Evolutionary conservation across 768 basidiomycete species (phyloP).

Genomic region (Coprinopsis sp.): DNA sequence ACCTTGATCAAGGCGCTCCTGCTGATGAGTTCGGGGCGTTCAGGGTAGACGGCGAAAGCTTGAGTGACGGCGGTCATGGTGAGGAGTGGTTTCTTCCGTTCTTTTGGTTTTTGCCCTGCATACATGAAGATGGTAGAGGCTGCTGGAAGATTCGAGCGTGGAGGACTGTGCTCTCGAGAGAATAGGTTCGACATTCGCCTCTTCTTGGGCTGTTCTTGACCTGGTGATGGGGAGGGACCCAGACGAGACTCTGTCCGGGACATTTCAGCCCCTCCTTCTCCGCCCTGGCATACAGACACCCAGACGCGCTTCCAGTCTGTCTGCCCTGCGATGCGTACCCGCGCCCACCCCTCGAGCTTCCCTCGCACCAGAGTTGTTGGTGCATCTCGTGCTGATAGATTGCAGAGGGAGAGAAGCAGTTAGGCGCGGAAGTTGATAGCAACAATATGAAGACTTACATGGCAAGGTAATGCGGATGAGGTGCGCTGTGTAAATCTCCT

Average conservation of each 20-base stretch:
- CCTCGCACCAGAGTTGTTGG: conserved; percentile 64
- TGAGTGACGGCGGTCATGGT: conserved; percentile 70
- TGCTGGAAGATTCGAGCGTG: conserved; percentile 22
- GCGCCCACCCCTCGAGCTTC: conserved; percentile 87
- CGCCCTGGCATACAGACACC: conserved; percentile 63
- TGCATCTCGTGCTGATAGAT: conserved; percentile 39
- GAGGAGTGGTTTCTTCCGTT: conserved; percentile 67
- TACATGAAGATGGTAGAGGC: conserved; percentile 54
- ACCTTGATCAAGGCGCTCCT: conserved; percentile 89
- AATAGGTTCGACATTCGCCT: conserved; percentile 72
- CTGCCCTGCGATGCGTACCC: conserved; percentile 90
- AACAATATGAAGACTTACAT: conserved; percentile 23
- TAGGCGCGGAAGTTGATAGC: not conserved
- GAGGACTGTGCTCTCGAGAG: conserved; percentile 37
- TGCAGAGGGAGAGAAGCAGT: conserved; percentile 1
- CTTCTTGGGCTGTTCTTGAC: conserved; percentile 25
- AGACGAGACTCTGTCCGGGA: conserved; percentile 8
- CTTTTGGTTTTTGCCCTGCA: conserved; percentile 61
- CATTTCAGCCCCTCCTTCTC: conserved; percentile 18
- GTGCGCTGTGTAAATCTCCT: conserved; percentile 97
- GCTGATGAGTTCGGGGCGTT: conserved; percentile 87
- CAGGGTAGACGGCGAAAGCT: conserved; percentile 93
- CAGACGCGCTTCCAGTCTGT: conserved; percentile 94
- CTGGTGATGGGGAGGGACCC: not conserved
- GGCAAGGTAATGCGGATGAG: conserved; percentile 73